A percentile compares a stretch with the other conserved stretches of the same genome.
These are phyloP conservation scores for Tylopilus cervinicoccineus DNA, from an alignment of 768 basidiomycete species.

Conservation along the genomic window DNA sequence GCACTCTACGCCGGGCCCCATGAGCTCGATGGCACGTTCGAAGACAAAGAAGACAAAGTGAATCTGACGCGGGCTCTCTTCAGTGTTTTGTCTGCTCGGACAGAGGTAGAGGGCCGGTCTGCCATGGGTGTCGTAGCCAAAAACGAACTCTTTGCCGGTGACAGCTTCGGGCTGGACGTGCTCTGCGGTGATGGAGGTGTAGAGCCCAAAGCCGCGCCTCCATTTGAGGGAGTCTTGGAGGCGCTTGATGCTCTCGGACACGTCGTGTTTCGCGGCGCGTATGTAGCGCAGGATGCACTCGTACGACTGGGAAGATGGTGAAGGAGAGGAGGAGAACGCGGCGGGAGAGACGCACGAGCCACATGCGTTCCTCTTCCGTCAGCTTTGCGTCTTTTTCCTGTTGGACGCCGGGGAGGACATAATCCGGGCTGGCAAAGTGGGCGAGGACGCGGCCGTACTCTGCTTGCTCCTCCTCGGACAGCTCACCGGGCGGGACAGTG, in stretches of 20 bases:
- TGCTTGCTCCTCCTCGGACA: slow-evolving; percentile 43
- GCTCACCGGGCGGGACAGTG: slow-evolving; percentile 31
- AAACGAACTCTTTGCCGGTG: slow-evolving; percentile 79
- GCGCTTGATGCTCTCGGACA: slow-evolving; percentile 53
- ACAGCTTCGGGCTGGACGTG: slow-evolving; percentile 74
- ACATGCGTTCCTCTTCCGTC: slow-evolving; percentile 68
- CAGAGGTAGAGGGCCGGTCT: slow-evolving; percentile 69
- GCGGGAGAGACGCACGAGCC: slow-evolving; percentile 51
- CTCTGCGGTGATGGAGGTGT: slow-evolving; percentile 54
- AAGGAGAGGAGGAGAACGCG: background rate
- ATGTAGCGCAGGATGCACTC: slow-evolving; percentile 77
- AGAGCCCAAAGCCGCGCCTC: slow-evolving; percentile 76
- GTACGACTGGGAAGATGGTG: slow-evolving; percentile 36
- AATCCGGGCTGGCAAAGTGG: slow-evolving; percentile 55
- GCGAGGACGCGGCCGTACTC: slow-evolving; percentile 51
- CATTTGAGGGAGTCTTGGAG: slow-evolving; percentile 73
- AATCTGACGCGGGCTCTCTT: slow-evolving; percentile 62
- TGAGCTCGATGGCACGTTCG: slow-evolving; percentile 72
- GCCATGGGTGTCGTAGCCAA: slow-evolving; percentile 67
- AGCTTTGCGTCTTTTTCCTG: slow-evolving; percentile 44
- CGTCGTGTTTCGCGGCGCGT: slow-evolving; percentile 75
- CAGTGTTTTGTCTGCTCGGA: slow-evolving; percentile 74
- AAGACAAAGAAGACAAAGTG: slow-evolving; percentile 74
- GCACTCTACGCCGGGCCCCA: slow-evolving; percentile 80
- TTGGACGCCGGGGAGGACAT: slow-evolving; percentile 45